phyloP scores from a whole-genome alignment of 495 filamentous ascomycete genomes.

The Aspergillus campestris region DNA sequence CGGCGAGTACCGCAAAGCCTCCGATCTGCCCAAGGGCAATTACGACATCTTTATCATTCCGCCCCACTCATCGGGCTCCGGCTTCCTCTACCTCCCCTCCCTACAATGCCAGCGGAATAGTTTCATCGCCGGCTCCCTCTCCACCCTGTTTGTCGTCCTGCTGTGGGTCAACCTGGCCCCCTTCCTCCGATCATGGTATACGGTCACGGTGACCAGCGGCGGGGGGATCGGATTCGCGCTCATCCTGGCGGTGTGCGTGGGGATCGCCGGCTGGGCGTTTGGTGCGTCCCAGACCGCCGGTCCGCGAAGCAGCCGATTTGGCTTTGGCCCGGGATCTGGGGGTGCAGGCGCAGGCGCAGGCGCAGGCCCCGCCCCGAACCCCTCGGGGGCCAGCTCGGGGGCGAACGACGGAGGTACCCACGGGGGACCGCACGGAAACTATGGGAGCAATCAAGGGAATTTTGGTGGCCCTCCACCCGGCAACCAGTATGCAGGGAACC shows the following conservation, averaged over 20 bases:
- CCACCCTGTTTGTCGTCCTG: constrained; percentile 58
- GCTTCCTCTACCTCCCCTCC: constrained; percentile 91
- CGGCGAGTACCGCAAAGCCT: constrained; percentile 41
- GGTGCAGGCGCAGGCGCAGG: constrained; percentile 9
- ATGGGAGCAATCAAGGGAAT: constrained; percentile 17
- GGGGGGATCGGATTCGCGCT: constrained; percentile 54
- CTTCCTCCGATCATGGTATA: constrained; percentile 58
- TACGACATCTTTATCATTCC: constrained; percentile 98
- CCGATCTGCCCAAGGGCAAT: constrained; percentile 67
- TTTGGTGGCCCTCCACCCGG: constrained; percentile 22
- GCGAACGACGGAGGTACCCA: constrained; percentile 3
- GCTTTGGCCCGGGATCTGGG: constrained; percentile 14
- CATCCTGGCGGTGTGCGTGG: constrained; percentile 53
- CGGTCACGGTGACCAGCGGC: constrained; percentile 50
- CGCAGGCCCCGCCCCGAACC: not conserved
- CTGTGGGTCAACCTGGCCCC: constrained; percentile 63
- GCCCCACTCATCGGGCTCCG: constrained; percentile 80
- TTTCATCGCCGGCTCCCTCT: constrained; percentile 76
- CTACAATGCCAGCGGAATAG: constrained; percentile 79
- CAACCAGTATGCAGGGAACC: constrained; percentile 31
- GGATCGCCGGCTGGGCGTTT: constrained; percentile 65
- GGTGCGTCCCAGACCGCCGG: constrained; percentile 55
- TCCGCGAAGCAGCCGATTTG: constrained; percentile 14
- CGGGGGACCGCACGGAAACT: constrained; percentile 14
- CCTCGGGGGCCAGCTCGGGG: constrained; percentile 3